A percentile compares a stretch with the other conserved stretches of the same genome.
Conservation (phyloP, 148 eudicot genomes). For the Agrostemma githago region DNA sequence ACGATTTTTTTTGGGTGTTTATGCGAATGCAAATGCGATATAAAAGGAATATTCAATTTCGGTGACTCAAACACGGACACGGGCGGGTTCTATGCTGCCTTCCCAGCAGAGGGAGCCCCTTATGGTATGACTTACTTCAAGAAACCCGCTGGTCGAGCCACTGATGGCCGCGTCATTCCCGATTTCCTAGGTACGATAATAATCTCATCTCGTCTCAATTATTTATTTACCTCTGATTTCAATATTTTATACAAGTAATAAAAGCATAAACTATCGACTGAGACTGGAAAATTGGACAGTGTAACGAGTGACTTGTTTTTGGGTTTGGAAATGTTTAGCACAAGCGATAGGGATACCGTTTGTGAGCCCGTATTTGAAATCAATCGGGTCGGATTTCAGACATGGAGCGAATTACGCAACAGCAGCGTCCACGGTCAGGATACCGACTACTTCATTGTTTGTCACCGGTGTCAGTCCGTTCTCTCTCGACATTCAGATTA, state of each 20-base stretch:
- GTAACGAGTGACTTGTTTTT: background rate
- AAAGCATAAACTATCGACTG: background rate
- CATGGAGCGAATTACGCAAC: conserved; percentile 93
- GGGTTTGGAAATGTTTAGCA: conserved; percentile 31
- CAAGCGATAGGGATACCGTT: conserved; percentile 73
- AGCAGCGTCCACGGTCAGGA: conserved; percentile 63
- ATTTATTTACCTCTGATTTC: background rate
- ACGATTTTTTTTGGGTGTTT: conserved; percentile 9
- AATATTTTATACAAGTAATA: background rate
- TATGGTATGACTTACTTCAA: conserved; percentile 78
- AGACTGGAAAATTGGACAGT: background rate
- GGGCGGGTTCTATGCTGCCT: conserved; percentile 75
- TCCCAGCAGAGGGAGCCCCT: conserved; percentile 47
- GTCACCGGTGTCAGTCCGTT: conserved; percentile 90
- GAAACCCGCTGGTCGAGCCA: conserved; percentile 62
- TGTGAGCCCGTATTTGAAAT: conserved; percentile 77
- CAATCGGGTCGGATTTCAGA: conserved; percentile 69
- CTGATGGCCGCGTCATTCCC: conserved; percentile 69
- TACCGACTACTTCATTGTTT: conserved; percentile 72
- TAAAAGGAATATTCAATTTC: conserved; percentile 78
- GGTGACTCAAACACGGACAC: conserved; percentile 90
- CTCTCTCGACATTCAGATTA: conserved; percentile 74
- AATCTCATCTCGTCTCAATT: no score
- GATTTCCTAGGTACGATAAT: conserved; percentile 69
- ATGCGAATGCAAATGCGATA: conserved; percentile 46